Base-by-base conservation (phyloP, 345 rosid genomes). In the Brassica cretica region DNA sequence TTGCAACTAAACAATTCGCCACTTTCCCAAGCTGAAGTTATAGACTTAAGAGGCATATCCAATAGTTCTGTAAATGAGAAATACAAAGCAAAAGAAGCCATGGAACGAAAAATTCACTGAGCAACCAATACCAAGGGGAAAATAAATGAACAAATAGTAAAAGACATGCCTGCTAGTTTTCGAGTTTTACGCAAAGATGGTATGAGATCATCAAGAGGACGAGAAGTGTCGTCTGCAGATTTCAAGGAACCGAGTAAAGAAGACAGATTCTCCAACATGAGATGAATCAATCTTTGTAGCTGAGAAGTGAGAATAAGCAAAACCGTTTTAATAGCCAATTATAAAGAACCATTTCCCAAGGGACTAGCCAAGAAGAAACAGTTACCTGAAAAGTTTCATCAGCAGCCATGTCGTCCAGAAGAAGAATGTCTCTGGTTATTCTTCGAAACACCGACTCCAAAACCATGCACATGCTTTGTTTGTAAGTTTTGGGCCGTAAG, bases 361-460 rank as follows among this genome's bases (percentile, higher is more conserved):
- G 35, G 33, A 24, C 64, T 30, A 44, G 27, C 59, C 33, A 69
- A 44, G 64, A 15, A 24, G 61, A 62, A 68, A 68, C 49, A 64
- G 56, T 9, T 72, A 90, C 99, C 94, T 90, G 93, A 76, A 91
- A 84, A 68, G 99, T 93, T 84, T 95, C 99, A 71, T 95, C 99
- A 11, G 99, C 98, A 37, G 99, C 98, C 86, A 95, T 87, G 80
- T 95, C 99, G 81, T 95, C 99, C 68, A 95, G 81, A 73, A 87
- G 88, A 77, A 95, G 94, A 71, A 93, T 85, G 78, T 95, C 96
- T 83, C 70, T 86, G 3, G 88, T 53, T 56, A 93, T 87, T 84
- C 94, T 86, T 53, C 89, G 88, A 79, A 95, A 87, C 35, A 93
- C 92, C 0, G 96, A 90, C 67, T 93, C 98, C 74, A 95, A 81